Evolutionary conservation across 805 yeast genomes (phyloP).

Genomic region (Saturnispora dispora): DNA sequence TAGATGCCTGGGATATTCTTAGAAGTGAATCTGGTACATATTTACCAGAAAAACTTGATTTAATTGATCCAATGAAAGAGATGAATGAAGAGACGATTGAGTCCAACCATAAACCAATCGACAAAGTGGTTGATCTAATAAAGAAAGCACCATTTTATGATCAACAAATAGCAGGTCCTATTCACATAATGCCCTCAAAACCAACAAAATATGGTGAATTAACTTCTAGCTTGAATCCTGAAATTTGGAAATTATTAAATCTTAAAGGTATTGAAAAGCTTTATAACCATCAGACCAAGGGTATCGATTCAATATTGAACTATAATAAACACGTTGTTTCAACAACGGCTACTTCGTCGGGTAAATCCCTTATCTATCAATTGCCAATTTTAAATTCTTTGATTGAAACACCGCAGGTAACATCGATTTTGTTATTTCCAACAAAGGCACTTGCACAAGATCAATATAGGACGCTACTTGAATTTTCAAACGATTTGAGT

Average conservation of each 20-base stretch:
- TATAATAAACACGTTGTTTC: slow-evolving; percentile 64
- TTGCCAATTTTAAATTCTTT: slow-evolving; percentile 59
- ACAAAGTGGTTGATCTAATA: slow-evolving; percentile 41
- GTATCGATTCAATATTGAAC: slow-evolving; percentile 46
- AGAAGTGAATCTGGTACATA: slow-evolving; percentile 26
- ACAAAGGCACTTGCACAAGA: slow-evolving; percentile 98
- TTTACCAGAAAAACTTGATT: slow-evolving; percentile 42
- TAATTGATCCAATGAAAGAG: slow-evolving; percentile 53
- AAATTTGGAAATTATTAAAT: slow-evolving; percentile 32
- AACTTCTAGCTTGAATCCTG: slow-evolving; percentile 44
- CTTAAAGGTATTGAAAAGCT: slow-evolving; percentile 42
- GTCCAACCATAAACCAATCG: slow-evolving; percentile 22
- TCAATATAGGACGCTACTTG: slow-evolving; percentile 73
- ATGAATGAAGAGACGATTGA: slow-evolving; percentile 32
- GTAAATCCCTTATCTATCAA: slow-evolving; percentile 89
- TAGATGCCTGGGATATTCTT: slow-evolving; percentile 34
- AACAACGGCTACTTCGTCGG: slow-evolving; percentile 94
- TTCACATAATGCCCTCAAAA: slow-evolving; percentile 35
- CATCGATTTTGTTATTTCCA: slow-evolving; percentile 87
- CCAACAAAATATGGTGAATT: slow-evolving; percentile 37
- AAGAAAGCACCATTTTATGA: slow-evolving; percentile 42
- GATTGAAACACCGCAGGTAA: slow-evolving; percentile 35
- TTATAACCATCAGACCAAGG: slow-evolving; percentile 78
- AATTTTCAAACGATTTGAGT: slow-evolving; percentile 9
- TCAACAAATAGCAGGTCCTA: slow-evolving; percentile 49